phyloP scores from a whole-genome alignment of 2,329 filamentous ascomycete species.

The Balansia obtecta region DNA sequence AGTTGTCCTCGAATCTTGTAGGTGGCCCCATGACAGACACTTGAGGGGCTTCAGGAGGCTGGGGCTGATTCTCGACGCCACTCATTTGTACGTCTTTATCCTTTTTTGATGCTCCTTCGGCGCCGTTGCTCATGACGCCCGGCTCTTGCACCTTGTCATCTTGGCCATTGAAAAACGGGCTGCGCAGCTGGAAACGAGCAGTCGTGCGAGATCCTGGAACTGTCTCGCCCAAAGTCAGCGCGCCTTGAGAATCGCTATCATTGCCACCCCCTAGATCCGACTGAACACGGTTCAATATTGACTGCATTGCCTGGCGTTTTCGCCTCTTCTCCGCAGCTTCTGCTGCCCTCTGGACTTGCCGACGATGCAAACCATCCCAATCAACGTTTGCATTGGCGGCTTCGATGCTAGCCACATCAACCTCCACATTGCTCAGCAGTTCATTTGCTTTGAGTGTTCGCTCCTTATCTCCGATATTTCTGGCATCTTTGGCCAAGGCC shows the following conservation, averaged over 20 bases:
- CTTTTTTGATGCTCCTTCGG: conserved; percentile 7
- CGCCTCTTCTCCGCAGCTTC: conserved; percentile 47
- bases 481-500: conserved; percentile 72
- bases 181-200: conserved; percentile 43
- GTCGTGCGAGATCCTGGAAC: conserved; percentile 42
- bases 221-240: conserved; percentile 50
- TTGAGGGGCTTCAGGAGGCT: conserved; percentile 30
- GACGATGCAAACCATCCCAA: conserved; percentile 70
- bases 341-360: conserved; percentile 54
- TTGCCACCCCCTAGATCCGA: conserved; percentile 38
- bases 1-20: conserved; percentile 23
- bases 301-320: conserved; percentile 51
- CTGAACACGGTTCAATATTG: conserved; percentile 33
- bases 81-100: conserved; percentile 51
- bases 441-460: conserved; percentile 81
- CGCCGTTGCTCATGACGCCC: conserved; percentile 41
- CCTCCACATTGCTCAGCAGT: conserved; percentile 83
- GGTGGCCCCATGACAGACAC: conserved; percentile 38
- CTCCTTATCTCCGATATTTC: conserved; percentile 69
- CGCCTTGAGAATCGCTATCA: conserved; percentile 41
- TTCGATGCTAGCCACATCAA: conserved; percentile 73
- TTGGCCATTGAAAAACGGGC: conserved; percentile 47
- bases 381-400: conserved; percentile 54
- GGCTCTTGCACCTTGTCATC: conserved; percentile 17
- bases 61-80: conserved; percentile 35